A percentile compares a stretch with the other conserved stretches of the same genome.
phyloP scores from a whole-genome alignment of 2,329 filamentous ascomycete species.

The Didymella segeticola region DNA sequence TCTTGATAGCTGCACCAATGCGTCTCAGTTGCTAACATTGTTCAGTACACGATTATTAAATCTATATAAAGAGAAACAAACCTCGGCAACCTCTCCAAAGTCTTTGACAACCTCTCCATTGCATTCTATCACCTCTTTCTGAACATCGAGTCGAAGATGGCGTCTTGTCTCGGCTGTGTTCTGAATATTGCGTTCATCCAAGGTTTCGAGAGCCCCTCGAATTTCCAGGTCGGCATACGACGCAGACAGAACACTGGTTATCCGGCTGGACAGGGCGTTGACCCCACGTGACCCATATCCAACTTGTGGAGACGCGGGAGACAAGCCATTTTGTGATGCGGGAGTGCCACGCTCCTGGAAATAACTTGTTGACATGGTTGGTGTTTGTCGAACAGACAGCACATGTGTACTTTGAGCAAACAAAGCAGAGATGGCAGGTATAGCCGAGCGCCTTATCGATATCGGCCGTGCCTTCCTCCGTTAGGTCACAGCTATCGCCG shows the following conservation, averaged over 20 bases:
- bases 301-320: conserved; percentile 35
- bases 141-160: conserved; percentile 79
- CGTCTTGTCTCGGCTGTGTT: conserved; percentile 82
- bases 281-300: conserved; percentile 43
- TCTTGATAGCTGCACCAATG: conserved; percentile 79
- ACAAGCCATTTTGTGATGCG: conserved; percentile 35
- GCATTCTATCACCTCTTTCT: conserved; percentile 90
- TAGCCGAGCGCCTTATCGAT: conserved; percentile 38
- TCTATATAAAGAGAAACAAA: conserved; percentile 45
- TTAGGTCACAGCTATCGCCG: conserved; percentile 8
- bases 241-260: conserved; percentile 84
- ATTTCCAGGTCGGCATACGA: conserved; percentile 95
- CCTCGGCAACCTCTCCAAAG: conserved; percentile 88
- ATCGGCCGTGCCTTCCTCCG: conserved; percentile 12
- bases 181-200: conserved; percentile 73
- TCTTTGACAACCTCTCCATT: conserved; percentile 89
- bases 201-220: conserved; percentile 77
- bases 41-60: conserved; percentile 30
- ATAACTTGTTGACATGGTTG: conserved; percentile 40
- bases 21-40: conserved; percentile 76
- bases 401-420: conserved; percentile 24
- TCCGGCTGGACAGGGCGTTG: conserved; percentile 79
- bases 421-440: conserved; percentile 21
- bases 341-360: conserved; percentile 41
- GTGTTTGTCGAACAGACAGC: conserved; percentile 5